These are phyloP conservation scores for Verruconis gallopava DNA, from an alignment of 2,329 filamentous ascomycete species.

Conservation along the genomic window DNA sequence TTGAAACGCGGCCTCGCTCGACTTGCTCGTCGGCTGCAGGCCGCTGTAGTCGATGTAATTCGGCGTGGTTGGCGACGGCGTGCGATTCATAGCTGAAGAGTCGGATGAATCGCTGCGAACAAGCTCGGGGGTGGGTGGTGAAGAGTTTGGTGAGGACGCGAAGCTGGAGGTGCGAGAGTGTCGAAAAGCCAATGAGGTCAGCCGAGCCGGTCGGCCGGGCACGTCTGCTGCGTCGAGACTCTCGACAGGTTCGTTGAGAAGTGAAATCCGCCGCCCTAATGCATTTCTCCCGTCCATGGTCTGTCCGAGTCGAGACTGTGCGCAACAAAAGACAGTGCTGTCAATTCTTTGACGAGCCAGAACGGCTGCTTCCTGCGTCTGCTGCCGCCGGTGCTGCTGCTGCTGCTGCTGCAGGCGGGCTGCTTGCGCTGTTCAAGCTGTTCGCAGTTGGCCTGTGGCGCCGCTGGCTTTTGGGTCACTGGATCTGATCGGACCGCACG, in stretches of 20 bases:
- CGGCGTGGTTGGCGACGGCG: constrained; percentile 35
- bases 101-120: constrained; percentile 35
- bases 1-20: neutral
- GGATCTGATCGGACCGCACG: no score
- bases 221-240: constrained; percentile 29
- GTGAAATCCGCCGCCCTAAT: constrained; percentile 35
- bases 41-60: constrained; percentile 19
- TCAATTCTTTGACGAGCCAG: no score
- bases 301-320: no score
- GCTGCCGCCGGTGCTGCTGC: no score
- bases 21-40: neutral
- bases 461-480: no score
- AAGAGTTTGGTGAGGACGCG: constrained; percentile 32
- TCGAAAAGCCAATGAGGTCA: no score
- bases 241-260: constrained; percentile 37
- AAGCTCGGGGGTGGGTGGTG: constrained; percentile 33
- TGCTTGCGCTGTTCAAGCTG: no score
- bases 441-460: no score
- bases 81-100: constrained; percentile 28
- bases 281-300: constrained; percentile 39
- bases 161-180: constrained; percentile 28
- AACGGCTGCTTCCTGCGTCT: no score
- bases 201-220: no score
- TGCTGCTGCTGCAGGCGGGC: no score
- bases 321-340: no score